Conservation (phyloP, 169 alveolate species). For the Besnoitia besnoiti region DNA sequence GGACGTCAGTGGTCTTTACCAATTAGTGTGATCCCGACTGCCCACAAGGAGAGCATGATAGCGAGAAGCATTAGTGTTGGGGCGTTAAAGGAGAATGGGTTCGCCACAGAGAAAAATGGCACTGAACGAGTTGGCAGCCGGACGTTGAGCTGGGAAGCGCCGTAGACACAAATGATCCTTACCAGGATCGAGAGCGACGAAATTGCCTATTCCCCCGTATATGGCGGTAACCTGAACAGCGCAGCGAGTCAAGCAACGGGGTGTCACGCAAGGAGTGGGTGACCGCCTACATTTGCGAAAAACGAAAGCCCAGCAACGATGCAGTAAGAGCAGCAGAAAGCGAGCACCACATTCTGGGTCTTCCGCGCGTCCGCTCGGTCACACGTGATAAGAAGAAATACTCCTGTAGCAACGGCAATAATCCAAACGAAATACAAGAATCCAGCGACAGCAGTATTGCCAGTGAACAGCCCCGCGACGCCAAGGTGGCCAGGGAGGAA, state of each 20-base stretch:
- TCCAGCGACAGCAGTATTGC: not conserved
- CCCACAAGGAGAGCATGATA: not conserved
- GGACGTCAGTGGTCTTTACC: not conserved
- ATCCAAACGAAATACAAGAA: not conserved
- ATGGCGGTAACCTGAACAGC: not conserved
- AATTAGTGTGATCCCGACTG: not conserved
- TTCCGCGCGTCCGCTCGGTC: not conserved
- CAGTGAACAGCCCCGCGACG: not conserved
- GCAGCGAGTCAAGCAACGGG: not conserved
- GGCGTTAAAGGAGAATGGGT: not conserved
- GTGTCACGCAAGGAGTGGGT: not conserved
- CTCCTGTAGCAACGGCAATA: not conserved
- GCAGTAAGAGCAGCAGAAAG: slow-evolving; percentile 11
- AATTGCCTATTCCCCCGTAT: not conserved
- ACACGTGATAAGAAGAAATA: not conserved
- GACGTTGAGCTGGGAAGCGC: not conserved
- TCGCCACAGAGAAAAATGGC: slow-evolving; percentile 8
- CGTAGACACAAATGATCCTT: not conserved
- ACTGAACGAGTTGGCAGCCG: not conserved
- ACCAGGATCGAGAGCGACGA: slow-evolving; percentile 41
- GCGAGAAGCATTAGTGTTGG: not conserved
- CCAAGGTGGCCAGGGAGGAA: slow-evolving; percentile 14
- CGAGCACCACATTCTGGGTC: not conserved
- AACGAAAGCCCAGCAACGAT: slow-evolving; percentile 6
- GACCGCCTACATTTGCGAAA: not conserved